Evolutionary conservation across 2,329 filamentous ascomycete genomes (phyloP).

Genomic region (Lecanosticta acicola): DNA sequence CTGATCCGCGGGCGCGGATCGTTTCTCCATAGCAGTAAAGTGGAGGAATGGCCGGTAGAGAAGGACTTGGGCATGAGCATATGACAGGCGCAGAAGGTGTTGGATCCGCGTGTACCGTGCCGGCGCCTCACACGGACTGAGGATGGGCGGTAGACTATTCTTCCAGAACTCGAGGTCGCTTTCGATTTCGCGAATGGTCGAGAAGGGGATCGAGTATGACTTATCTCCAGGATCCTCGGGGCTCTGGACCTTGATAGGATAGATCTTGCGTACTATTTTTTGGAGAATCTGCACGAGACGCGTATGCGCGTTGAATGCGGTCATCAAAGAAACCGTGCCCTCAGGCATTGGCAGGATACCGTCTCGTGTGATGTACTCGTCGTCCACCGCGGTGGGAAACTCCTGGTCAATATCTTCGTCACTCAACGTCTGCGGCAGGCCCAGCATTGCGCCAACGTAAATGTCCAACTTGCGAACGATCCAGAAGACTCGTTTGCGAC

Average conservation of each 20-base stretch:
- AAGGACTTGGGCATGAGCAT: slow-evolving; percentile 76
- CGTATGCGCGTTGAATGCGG: slow-evolving; percentile 56
- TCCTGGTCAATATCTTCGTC: slow-evolving; percentile 67
- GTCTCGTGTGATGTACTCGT: slow-evolving; percentile 47
- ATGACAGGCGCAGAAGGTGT: slow-evolving; percentile 71
- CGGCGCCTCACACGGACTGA: slow-evolving; percentile 75
- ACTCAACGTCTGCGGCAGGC: slow-evolving; percentile 44
- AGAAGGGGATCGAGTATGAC: slow-evolving; percentile 59
- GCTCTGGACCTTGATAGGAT: slow-evolving; percentile 52
- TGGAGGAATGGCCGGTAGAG: slow-evolving; percentile 79
- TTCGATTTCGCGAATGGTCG: slow-evolving; percentile 60
- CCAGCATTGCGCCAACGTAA: slow-evolving; percentile 49
- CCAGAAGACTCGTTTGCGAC: slow-evolving; percentile 49
- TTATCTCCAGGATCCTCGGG: slow-evolving; percentile 40
- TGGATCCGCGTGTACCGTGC: slow-evolving; percentile 61
- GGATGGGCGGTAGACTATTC: slow-evolving; percentile 63
- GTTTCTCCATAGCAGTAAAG: slow-evolving; percentile 62
- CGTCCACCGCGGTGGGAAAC: slow-evolving; percentile 81
- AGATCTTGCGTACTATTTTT: slow-evolving; percentile 60
- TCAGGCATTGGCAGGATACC: slow-evolving; percentile 51
- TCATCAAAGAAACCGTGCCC: slow-evolving; percentile 52
- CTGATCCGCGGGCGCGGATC: slow-evolving; percentile 57
- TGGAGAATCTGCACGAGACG: slow-evolving; percentile 52
- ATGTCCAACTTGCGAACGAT: slow-evolving; percentile 48
- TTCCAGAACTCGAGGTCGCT: slow-evolving; percentile 59